These are phyloP conservation scores for Auricularia auricula-judae DNA, from an alignment of 768 basidiomycete species.

Conservation along the genomic window DNA sequence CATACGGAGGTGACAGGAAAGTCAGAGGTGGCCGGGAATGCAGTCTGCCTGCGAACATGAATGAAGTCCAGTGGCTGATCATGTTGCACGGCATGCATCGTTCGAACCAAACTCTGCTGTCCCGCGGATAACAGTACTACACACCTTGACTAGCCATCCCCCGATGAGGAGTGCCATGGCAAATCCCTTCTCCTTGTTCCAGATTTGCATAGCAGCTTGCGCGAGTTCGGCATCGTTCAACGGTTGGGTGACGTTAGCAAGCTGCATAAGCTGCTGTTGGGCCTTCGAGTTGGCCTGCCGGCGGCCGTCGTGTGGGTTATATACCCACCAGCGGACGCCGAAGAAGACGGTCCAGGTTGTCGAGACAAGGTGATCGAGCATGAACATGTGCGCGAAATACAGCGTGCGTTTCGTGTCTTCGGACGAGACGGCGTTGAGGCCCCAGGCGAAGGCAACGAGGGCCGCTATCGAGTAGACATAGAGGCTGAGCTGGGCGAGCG, in stretches of 20 bases:
- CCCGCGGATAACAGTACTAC: slow-evolving; percentile 11
- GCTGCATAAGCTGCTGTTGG: slow-evolving; percentile 58
- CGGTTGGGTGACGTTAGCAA: slow-evolving; percentile 21
- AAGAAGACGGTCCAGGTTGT: slow-evolving; percentile 92
- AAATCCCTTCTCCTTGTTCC: slow-evolving; percentile 81
- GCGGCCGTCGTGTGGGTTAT: slow-evolving; percentile 84
- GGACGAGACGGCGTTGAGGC: slow-evolving; percentile 73
- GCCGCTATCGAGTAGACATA: slow-evolving; percentile 88
- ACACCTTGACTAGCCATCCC: slow-evolving; percentile 84
- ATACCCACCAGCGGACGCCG: slow-evolving; percentile 80
- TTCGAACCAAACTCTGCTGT: too few species aligned
- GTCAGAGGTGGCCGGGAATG: too few species aligned
- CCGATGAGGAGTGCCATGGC: slow-evolving; percentile 66
- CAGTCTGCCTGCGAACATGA: too few species aligned
- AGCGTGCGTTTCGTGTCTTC: slow-evolving; percentile 79
- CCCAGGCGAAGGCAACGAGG: slow-evolving; percentile 76
- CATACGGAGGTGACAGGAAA: not conserved
- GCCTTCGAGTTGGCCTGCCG: slow-evolving; percentile 74
- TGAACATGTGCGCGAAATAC: slow-evolving; percentile 86
- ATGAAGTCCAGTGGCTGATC: too few species aligned
- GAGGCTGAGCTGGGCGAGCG: slow-evolving; percentile 82
- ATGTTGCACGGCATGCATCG: too few species aligned
- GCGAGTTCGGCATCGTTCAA: slow-evolving; percentile 58
- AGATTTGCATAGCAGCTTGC: slow-evolving; percentile 67
- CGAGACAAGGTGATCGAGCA: slow-evolving; percentile 82